These are phyloP conservation scores for Penicillium freii DNA, from an alignment of 2,329 filamentous ascomycete species.

Conservation along the genomic window DNA sequence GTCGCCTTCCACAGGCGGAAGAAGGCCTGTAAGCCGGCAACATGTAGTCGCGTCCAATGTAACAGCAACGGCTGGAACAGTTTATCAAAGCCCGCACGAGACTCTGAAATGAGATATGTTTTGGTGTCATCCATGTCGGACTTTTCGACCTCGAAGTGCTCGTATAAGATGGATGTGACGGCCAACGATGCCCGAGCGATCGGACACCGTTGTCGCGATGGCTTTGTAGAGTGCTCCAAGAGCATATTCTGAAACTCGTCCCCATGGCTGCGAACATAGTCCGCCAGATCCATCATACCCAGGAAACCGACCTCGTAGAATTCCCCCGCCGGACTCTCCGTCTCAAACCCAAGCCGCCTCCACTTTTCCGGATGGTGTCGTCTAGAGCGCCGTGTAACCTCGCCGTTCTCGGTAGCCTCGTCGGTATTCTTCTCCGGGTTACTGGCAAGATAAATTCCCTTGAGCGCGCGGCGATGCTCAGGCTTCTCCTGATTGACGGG, in stretches of 20 bases:
- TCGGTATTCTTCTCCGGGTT: slow-evolving; percentile 44
- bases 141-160: slow-evolving; percentile 92
- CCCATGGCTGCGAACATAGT: slow-evolving; percentile 89
- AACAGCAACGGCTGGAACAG: slow-evolving; percentile 83
- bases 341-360: slow-evolving; percentile 86
- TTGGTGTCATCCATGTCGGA: slow-evolving; percentile 75
- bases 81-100: slow-evolving; percentile 74
- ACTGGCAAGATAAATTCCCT: slow-evolving; percentile 80
- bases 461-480: slow-evolving; percentile 83
- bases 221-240: slow-evolving; percentile 78
- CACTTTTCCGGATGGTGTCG: slow-evolving; percentile 88
- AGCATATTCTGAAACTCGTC: slow-evolving; percentile 90
- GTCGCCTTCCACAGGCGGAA: slow-evolving; percentile 91
- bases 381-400: slow-evolving; percentile 58
- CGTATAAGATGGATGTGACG: slow-evolving; percentile 83
- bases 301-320: slow-evolving; percentile 84
- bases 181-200: slow-evolving; percentile 82
- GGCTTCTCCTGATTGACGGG: slow-evolving; percentile 79
- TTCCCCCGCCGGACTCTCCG: slow-evolving; percentile 80
- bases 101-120: slow-evolving; percentile 71
- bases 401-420: slow-evolving; percentile 33
- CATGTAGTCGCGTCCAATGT: slow-evolving; percentile 90
- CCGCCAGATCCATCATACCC: slow-evolving; percentile 95
- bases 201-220: slow-evolving; percentile 73
- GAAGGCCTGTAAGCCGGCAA: slow-evolving; percentile 79